Percentiles rank a stretch among this genome's conserved stretches.
These are phyloP conservation scores for Trichopus zeylanicus DNA, from an alignment of 116 monocot species.

Conservation along the genomic window DNA sequence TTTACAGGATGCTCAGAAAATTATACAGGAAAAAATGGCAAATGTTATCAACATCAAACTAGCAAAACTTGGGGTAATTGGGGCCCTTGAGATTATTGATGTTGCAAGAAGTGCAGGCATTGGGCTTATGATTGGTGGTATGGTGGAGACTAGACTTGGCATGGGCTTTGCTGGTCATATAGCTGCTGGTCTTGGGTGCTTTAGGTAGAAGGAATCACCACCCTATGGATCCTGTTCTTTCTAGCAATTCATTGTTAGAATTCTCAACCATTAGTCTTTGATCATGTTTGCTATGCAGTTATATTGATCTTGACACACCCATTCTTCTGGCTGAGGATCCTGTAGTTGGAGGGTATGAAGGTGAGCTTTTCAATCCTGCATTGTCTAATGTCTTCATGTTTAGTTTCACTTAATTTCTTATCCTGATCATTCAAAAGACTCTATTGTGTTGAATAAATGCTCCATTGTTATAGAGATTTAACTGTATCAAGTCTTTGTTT, in stretches of 20 bases:
- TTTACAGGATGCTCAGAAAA: constrained; percentile 70
- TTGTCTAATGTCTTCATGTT: not conserved
- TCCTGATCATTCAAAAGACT: not conserved
- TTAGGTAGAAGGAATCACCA: constrained; percentile 36
- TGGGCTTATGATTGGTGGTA: constrained; percentile 90
- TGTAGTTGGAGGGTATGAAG: constrained; percentile 86
- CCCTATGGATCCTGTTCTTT: not conserved
- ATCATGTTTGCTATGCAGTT: constrained; percentile 34
- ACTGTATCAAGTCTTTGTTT: not conserved
- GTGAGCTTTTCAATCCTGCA: constrained; percentile 15
- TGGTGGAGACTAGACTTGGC: constrained; percentile 92
- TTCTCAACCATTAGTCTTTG: not conserved
- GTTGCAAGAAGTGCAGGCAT: constrained; percentile 37
- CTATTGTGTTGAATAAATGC: not conserved
- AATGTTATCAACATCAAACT: constrained; percentile 94
- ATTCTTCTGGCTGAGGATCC: constrained; percentile 79
- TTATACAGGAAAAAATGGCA: constrained; percentile 68
- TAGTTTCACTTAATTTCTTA: not conserved
- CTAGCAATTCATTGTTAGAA: not conserved
- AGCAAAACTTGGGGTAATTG: constrained; percentile 76
- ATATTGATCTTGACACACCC: constrained; percentile 88
- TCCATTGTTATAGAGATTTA: not conserved
- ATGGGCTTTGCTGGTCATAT: constrained; percentile 96
- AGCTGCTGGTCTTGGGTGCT: constrained; percentile 88
- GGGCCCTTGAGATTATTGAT: constrained; percentile 72